Base-by-base conservation (phyloP, 495 filamentous ascomycete genomes). In the Penicillium coprophilum region DNA sequence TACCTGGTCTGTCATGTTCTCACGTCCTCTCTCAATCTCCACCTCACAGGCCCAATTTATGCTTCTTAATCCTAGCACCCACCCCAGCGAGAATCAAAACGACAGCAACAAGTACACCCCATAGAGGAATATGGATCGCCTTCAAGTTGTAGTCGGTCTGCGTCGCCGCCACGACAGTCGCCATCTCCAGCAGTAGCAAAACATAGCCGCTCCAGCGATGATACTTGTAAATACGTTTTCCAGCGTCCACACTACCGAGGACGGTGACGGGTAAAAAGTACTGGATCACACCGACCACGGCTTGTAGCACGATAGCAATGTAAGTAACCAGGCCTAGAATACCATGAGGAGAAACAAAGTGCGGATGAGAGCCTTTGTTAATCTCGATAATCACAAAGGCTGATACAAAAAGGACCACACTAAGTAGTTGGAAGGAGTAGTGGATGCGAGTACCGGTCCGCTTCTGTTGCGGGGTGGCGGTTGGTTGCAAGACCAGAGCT, bases 401-500 rank as follows among this genome's bases (percentile, higher is more conserved):
- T 17, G 82, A 76, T 36, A 86, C 60, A 58, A 93, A 86, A 40
- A 75, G 69, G 17, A 77, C 57, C 28, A 91, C 64, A 47, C 84
- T 86, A 38, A 89, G 53, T 27, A 81, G 68, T 65, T 93, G 87
- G 50, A 96, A 66, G 12, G 67, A 57, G 46, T 80, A 82, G 72
- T 97, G 93, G 39, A 79, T 71, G 60, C 81, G 79, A 24, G 89
- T 87, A 27, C 91, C 93, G 17, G 78, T 64, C 15, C 75, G 73
- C 66, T 96, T 97, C 64, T 95, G 86, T 11, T 71, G 62, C 3
- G 86, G 73, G 0, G 88, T 90, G 56, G 88, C 80, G 8, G 93
- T 97, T 2, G 93, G 93, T 68, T 97, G 93, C 30, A 97, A 82
- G 65, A 96, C 74, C 34, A 97, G 85, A 63, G 91, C 85, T 20